Conservation (phyloP, 306 rosid species). For the Lotus japonicus region DNA sequence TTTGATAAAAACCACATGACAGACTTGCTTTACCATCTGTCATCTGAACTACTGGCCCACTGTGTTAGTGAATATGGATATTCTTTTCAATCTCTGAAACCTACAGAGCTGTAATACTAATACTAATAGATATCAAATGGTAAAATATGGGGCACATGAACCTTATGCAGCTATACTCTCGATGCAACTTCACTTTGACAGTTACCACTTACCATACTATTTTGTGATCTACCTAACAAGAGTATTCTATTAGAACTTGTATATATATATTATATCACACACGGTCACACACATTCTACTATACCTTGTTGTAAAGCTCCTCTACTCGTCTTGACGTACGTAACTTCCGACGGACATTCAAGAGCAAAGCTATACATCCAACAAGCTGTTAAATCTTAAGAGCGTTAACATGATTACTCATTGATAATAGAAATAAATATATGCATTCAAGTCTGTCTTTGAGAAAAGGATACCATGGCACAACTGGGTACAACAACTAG, state of each 20-base stretch:
- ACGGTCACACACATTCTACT: background rate
- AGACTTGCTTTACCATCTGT: background rate
- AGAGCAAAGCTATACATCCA: slow-evolving; percentile 44
- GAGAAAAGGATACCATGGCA: slow-evolving; percentile 54
- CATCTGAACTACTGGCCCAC: background rate
- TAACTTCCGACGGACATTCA: slow-evolving; percentile 38
- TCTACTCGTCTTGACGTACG: slow-evolving; percentile 54
- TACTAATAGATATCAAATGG: background rate
- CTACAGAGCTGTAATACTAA: slow-evolving; percentile 3
- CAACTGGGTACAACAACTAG: slow-evolving; percentile 43
- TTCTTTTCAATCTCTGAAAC: background rate
- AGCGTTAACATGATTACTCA: slow-evolving; percentile 37
- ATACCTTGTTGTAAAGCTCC: slow-evolving; percentile 75
- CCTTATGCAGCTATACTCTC: background rate
- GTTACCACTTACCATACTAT: slow-evolving; percentile 2
- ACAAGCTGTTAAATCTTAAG: slow-evolving; percentile 55
- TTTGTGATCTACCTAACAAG: background rate
- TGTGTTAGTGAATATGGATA: background rate
- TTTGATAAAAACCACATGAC: background rate
- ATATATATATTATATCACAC: background rate
- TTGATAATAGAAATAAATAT: slow-evolving; percentile 27
- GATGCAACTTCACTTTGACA: background rate
- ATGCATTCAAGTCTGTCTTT: slow-evolving; percentile 25
- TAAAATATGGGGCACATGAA: background rate
- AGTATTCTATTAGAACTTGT: slow-evolving; percentile 4